Evolutionary conservation across 2,329 filamentous ascomycete species (phyloP).

Genomic region (Paraphaeosphaeria sporulosa): DNA sequence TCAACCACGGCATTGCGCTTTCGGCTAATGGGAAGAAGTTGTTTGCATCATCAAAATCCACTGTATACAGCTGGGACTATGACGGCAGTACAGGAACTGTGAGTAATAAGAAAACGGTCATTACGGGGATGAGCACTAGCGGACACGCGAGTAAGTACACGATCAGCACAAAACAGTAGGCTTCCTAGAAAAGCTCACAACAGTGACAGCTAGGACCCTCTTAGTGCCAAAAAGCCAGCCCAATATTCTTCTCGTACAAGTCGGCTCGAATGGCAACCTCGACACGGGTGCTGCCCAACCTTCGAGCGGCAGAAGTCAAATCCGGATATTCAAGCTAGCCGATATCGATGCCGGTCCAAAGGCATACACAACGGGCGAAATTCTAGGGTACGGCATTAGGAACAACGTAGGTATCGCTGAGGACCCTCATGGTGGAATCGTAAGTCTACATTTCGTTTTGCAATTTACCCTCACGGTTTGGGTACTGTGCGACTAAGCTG

Average conservation of each 20-base stretch:
- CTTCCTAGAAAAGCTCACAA: neutral
- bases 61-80: slow-evolving; percentile 31
- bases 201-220: slow-evolving; percentile 20
- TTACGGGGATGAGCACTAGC: slow-evolving; percentile 30
- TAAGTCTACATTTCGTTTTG: slow-evolving; percentile 15
- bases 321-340: slow-evolving; percentile 64
- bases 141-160: slow-evolving; percentile 21
- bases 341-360: slow-evolving; percentile 32
- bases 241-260: slow-evolving; percentile 65
- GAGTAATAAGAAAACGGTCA: slow-evolving; percentile 28
- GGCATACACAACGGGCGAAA: slow-evolving; percentile 57
- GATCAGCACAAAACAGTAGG: neutral
- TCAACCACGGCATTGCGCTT: slow-evolving; percentile 35
- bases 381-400: slow-evolving; percentile 70
- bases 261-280: slow-evolving; percentile 68
- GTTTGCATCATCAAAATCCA: slow-evolving; percentile 28
- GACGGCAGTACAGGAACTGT: slow-evolving; percentile 30
- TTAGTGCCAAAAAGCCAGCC: slow-evolving; percentile 37
- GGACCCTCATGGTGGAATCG: slow-evolving; percentile 58
- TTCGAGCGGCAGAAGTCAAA: slow-evolving; percentile 65
- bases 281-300: slow-evolving; percentile 60
- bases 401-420: slow-evolving; percentile 73
- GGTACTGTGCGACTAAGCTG: neutral
- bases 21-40: slow-evolving; percentile 33
- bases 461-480: neutral